Conservation (phyloP, 192 early-diverging fungal species). For the Oehlia diaphana region DNA sequence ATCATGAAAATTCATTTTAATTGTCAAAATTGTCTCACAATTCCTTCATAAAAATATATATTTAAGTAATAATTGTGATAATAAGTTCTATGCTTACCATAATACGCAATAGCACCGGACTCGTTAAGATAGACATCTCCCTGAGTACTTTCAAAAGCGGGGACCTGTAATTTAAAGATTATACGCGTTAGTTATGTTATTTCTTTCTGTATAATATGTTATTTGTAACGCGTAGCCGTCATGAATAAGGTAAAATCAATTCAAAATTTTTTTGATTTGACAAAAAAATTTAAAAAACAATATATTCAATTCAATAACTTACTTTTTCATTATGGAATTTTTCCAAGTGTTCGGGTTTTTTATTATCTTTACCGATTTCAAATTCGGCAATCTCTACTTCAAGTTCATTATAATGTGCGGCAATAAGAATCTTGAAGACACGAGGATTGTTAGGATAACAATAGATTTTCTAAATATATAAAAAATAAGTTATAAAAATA, state of each 20-base stretch:
- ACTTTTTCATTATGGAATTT: constrained; percentile 91
- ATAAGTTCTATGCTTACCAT: constrained; percentile 54
- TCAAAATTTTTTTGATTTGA: not conserved
- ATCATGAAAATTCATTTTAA: no score
- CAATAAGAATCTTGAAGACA: constrained; percentile 61
- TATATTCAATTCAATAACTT: not conserved
- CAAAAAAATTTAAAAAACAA: no score
- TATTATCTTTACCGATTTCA: constrained; percentile 70
- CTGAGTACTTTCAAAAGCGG: constrained; percentile 82
- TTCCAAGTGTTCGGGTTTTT: constrained; percentile 78
- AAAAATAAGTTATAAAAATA: not conserved
- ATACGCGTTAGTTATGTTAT: not conserved
- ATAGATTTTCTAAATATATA: constrained; percentile 50
- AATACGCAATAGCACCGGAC: constrained; percentile 91
- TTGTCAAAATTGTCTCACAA: no score
- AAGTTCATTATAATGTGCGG: constrained; percentile 76
- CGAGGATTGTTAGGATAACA: constrained; percentile 72
- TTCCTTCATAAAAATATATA: no score
- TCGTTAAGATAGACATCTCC: constrained; percentile 68
- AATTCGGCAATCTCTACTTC: constrained; percentile 70
- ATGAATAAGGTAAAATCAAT: not conserved
- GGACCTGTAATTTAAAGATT: constrained; percentile 49
- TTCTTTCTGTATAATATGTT: not conserved
- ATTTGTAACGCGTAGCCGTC: not conserved
- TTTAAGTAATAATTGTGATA: not conserved